Base-by-base conservation (phyloP, 192 early-diverging fungal species). In the Podila verticillata region DNA sequence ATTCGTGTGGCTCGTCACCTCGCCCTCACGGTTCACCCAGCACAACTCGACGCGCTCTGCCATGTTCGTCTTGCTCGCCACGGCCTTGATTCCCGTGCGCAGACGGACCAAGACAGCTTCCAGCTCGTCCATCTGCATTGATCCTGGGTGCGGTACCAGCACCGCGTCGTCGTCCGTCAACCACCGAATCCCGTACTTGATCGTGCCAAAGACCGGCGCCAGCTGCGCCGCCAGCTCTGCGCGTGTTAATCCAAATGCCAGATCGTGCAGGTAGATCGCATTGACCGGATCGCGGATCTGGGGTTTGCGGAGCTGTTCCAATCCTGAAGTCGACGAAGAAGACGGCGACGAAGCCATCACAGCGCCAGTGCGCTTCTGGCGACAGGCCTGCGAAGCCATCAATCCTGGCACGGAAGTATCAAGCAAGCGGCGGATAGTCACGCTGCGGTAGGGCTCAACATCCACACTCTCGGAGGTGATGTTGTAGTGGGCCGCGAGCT, bases 401-500 rank as follows among this genome's bases (percentile, higher is more conserved):
- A 87, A 26, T 15, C 60, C 69, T 1, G 73, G 66, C 0, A 77
- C 64, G 15, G 70, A 77, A 24, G 68, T 83, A 48, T 70, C 84
- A 48, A 65, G 48, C 19, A 73, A 86, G 68, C 91, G 88, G 17
- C 87, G 84, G 56, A 91, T 73, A 8, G 87, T 83, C 2, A 96
- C 92, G 26, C 90, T 95, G 17, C 92, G 85, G 32, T 85, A 74
- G 0, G 92, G 93, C 75, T 95, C 91, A 28, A 88, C 87, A 82
- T 98, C 97, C 12, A 96, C 75, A n/a, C 93, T 90, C 57, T 93
- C 90, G 35, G 91, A 90, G 0, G 81, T 70, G 36, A 96, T 84
- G 57, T 89, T 83, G 83, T 97, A 97, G 57, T 89, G 86, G n/a
- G 86, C 84, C 19, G 88, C 90, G 61, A 97, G 83, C 15, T 88